Percentiles rank a stretch among this genome's conserved stretches.
Evolutionary conservation across 169 alveolate species (phyloP).

Genomic region (Plasmodium cynomolgi): DNA sequence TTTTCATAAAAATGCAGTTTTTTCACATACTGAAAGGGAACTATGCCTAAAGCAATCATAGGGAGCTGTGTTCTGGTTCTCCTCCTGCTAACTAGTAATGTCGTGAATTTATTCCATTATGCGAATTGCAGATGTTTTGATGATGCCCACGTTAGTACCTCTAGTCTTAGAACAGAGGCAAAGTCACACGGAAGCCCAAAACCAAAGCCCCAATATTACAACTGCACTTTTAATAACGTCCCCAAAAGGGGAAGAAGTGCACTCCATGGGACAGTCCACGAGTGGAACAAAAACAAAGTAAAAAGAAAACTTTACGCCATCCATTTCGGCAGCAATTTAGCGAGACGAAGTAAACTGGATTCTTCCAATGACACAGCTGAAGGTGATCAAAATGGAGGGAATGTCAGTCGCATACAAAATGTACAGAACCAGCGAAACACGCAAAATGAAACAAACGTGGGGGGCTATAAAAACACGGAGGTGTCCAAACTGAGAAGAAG

Average conservation of each 20-base stretch:
- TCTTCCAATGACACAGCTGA: not conserved
- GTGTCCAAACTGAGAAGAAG: not conserved
- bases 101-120: slow-evolving; percentile 10
- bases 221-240: not conserved
- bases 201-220: slow-evolving; percentile 9
- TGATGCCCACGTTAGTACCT: not conserved
- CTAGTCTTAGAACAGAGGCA: not conserved
- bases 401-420: not conserved
- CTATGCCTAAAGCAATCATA: slow-evolving; percentile 40
- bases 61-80: slow-evolving; percentile 18
- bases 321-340: not conserved
- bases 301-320: not conserved
- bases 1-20: slow-evolving; percentile 12
- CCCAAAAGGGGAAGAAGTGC: not conserved
- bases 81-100: slow-evolving; percentile 39
- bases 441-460: not conserved
- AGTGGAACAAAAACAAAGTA: not conserved
- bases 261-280: not conserved
- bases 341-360: not conserved
- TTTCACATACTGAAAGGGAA: slow-evolving; percentile 16
- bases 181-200: slow-evolving; percentile 1
- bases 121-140: slow-evolving; percentile 15
- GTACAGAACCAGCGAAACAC: not conserved
- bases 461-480: not conserved
- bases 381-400: not conserved